These are phyloP conservation scores for Cyberlindnera nakhonratchasimensis DNA, from an alignment of 805 yeast species.

Conservation along the genomic window DNA sequence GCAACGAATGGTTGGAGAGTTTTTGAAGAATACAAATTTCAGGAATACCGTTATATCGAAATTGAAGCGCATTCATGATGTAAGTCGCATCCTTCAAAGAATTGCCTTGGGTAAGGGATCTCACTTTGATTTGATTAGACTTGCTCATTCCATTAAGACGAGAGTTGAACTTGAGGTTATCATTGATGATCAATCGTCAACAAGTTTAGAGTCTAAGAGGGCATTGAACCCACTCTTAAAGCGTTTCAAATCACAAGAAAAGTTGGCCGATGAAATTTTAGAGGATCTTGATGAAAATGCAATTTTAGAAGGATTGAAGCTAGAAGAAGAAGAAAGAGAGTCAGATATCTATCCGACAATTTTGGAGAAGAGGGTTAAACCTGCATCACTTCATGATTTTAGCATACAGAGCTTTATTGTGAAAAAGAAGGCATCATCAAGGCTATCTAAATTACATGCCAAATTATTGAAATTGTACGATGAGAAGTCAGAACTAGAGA, in stretches of 20 bases:
- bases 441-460: constrained; percentile 7
- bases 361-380: constrained; percentile 6
- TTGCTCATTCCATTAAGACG: constrained; percentile 39
- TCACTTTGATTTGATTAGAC: constrained; percentile 41
- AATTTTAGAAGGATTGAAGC: constrained; percentile 22
- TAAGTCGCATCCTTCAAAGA: constrained; percentile 57
- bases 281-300: constrained; percentile 40
- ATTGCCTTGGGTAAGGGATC: constrained; percentile 47
- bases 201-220: constrained; percentile 27
- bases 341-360: constrained; percentile 14
- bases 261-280: constrained; percentile 41
- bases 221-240: constrained; percentile 28
- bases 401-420: constrained; percentile 8
- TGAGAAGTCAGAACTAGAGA: constrained; percentile 7
- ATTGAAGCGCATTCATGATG: constrained; percentile 49
- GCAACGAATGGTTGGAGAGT: constrained; percentile 46
- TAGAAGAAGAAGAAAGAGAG: constrained; percentile 21
- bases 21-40: constrained; percentile 32
- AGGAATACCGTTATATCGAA: constrained; percentile 33
- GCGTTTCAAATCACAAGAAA: constrained; percentile 33
- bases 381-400: background rate
- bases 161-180: constrained; percentile 30
- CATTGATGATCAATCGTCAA: constrained; percentile 23
- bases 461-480: constrained; percentile 3
- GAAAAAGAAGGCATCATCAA: constrained; percentile 9